Evolutionary conservation across 2,329 filamentous ascomycete genomes (phyloP).

Genomic region (Penicillium decumbens): DNA sequence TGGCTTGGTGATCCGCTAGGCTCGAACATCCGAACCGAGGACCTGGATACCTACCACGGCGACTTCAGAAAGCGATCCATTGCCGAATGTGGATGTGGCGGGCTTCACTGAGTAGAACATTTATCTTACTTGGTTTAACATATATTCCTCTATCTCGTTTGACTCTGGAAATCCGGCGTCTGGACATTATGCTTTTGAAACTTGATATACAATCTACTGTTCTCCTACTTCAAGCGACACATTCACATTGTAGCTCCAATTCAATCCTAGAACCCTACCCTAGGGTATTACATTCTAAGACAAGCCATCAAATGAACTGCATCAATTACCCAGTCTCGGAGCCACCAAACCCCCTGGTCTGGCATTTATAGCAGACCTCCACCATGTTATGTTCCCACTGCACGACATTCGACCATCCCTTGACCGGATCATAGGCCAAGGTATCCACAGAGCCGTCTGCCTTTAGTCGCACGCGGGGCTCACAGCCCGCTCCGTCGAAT

Average conservation of each 20-base stretch:
- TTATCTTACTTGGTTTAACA: too few relatives aligned
- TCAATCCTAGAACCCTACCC: neutral
- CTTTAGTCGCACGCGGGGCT: conserved; percentile 1
- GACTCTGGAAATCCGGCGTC: neutral
- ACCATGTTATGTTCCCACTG: neutral
- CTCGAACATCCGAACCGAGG: conserved; percentile 36
- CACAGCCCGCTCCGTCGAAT: conserved; percentile 10
- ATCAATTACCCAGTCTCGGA: neutral
- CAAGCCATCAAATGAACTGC: neutral
- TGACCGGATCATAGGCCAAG: too few relatives aligned
- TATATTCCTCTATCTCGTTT: neutral
- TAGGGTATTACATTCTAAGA: neutral
- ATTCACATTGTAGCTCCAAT: too few relatives aligned
- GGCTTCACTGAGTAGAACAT: conserved; percentile 15
- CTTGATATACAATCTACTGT: neutral
- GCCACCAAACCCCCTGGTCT: neutral
- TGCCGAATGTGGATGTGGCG: conserved; percentile 32
- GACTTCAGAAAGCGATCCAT: conserved; percentile 40
- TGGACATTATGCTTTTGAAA: neutral
- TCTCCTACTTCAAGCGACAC: neutral
- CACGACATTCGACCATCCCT: conserved; percentile 9
- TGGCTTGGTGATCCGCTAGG: conserved; percentile 43
- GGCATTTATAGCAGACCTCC: neutral
- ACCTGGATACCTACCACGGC: conserved; percentile 44
- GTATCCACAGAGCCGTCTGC: neutral